Percentiles rank a stretch among this genome's conserved stretches.
Conservation (phyloP, 805 yeast species). For the Zygoascus ofunaensis region DNA sequence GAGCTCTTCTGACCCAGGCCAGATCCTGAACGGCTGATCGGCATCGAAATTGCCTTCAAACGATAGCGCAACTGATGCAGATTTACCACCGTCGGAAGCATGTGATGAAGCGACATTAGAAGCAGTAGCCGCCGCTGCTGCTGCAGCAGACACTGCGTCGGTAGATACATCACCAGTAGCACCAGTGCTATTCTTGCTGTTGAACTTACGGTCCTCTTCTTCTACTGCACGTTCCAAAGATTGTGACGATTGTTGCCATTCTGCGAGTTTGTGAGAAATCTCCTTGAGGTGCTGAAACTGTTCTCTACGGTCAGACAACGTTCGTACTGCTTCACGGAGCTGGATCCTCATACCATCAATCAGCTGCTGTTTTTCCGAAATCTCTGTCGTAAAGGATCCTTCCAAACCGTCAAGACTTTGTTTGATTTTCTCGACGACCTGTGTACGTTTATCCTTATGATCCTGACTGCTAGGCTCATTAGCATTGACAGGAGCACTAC, state of each 20-base stretch:
- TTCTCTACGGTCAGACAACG: slow-evolving; percentile 40
- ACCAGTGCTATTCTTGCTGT: slow-evolving; percentile 20
- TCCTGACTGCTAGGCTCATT: not conserved
- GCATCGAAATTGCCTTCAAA: slow-evolving; percentile 62
- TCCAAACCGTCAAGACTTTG: slow-evolving; percentile 44
- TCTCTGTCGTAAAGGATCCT: slow-evolving; percentile 49
- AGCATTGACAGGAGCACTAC: not conserved
- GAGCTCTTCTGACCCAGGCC: slow-evolving; percentile 19
- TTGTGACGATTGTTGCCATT: slow-evolving; percentile 44
- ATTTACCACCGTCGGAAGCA: not conserved
- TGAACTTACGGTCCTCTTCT: slow-evolving; percentile 53
- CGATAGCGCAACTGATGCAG: slow-evolving; percentile 21
- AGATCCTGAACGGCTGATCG: slow-evolving; percentile 81
- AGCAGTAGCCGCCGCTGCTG: not conserved
- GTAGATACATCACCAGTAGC: not conserved
- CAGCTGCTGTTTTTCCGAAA: slow-evolving; percentile 42
- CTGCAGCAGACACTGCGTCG: slow-evolving; percentile 1
- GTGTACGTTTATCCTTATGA: slow-evolving; percentile 28
- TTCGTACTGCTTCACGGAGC: slow-evolving; percentile 47
- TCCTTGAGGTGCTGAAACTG: slow-evolving; percentile 46
- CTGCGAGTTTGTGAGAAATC: slow-evolving; percentile 32
- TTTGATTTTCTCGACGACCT: slow-evolving; percentile 44
- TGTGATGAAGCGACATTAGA: not conserved
- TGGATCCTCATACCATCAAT: slow-evolving; percentile 46
- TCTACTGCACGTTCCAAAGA: slow-evolving; percentile 55